phyloP scores from a whole-genome alignment of 1,284 basidiomycete species.

The Xerocomus nothofagi region DNA sequence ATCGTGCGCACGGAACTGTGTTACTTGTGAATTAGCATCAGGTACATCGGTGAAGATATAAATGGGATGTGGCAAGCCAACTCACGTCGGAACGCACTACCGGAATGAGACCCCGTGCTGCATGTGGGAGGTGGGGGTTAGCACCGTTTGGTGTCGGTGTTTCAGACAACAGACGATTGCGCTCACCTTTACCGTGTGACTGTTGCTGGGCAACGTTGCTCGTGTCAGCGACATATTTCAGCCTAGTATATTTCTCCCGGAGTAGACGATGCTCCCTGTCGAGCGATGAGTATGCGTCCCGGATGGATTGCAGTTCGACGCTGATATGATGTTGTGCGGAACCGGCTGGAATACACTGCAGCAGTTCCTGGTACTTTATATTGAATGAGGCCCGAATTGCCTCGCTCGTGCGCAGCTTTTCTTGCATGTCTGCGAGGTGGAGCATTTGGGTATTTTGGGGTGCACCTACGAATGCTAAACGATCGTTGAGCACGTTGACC shows the following conservation, averaged over 20 bases:
- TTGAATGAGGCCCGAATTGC: constrained; percentile 10
- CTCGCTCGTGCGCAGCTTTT: constrained; percentile 27
- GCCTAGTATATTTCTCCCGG: constrained; percentile 24
- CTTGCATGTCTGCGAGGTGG: constrained; percentile 27
- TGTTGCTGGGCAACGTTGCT: constrained; percentile 10
- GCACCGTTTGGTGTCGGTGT: neutral
- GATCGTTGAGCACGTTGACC: constrained; percentile 35
- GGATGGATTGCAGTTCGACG: constrained; percentile 23
- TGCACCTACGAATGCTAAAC: constrained; percentile 22
- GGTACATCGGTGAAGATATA: neutral
- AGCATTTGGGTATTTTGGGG: constrained; percentile 18
- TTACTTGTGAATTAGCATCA: neutral
- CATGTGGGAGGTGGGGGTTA: neutral
- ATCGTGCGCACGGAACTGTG: constrained; percentile 1
- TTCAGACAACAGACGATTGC: neutral
- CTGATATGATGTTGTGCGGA: constrained; percentile 20
- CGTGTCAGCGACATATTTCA: constrained; percentile 15
- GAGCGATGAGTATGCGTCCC: constrained; percentile 19
- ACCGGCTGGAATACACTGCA: constrained; percentile 15
- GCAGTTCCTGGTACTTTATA: constrained; percentile 29
- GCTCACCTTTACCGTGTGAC: constrained; percentile 11
- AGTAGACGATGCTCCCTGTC: constrained; percentile 25
- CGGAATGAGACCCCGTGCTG: constrained; percentile 10
- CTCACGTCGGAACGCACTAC: constrained; percentile 14
- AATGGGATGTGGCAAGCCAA: neutral